These are phyloP conservation scores for Spinacia oleracea DNA, from an alignment of 179 eudicot species.

Conservation along the genomic window DNA sequence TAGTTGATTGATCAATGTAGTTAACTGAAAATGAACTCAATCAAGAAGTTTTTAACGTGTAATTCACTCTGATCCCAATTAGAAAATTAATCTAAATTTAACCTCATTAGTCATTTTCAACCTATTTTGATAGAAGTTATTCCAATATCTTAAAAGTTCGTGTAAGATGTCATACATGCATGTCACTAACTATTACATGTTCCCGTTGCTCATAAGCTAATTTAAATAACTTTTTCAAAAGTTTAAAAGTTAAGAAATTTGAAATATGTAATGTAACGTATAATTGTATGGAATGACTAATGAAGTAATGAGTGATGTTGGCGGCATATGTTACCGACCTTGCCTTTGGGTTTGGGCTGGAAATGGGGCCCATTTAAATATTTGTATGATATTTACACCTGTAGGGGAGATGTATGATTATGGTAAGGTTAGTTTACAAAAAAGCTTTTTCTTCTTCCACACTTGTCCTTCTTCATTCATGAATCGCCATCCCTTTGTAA, in stretches of 20 bases:
- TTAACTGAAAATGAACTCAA: no score
- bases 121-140: no score
- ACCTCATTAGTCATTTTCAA: no score
- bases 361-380: constrained; percentile 12
- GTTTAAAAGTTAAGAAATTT: constrained; percentile 6
- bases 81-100: no score
- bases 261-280: not conserved
- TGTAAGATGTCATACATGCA: not conserved
- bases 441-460: not conserved
- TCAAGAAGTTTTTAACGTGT: no score
- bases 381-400: not conserved
- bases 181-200: not conserved
- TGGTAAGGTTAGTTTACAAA: constrained; percentile 3
- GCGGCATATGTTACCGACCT: constrained; percentile 5
- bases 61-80: no score
- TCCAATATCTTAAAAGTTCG: no score
- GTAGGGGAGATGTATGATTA: constrained; percentile 1
- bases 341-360: constrained; percentile 6
- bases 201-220: not conserved
- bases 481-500: not conserved
- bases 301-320: not conserved
- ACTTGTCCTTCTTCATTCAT: not conserved
- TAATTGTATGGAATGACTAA: no score
- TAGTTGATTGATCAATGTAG: no score
- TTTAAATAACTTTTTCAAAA: not conserved